phyloP scores from a whole-genome alignment of 768 basidiomycete species.

The Saitozyma podzolica region DNA sequence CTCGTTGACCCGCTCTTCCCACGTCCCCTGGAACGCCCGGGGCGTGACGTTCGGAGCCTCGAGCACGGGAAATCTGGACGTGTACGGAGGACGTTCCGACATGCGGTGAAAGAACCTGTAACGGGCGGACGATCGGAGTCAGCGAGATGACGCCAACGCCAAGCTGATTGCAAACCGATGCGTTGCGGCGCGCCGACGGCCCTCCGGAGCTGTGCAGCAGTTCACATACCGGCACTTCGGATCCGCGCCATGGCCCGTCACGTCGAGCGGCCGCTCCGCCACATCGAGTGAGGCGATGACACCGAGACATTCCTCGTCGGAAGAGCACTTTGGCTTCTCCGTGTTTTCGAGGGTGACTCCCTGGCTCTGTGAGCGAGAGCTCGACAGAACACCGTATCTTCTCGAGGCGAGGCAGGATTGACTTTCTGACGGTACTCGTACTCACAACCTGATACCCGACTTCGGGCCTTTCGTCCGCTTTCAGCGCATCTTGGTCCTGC shows the following conservation, averaged over 20 bases:
- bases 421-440: slow-evolving; percentile 1
- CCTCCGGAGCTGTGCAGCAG: slow-evolving; percentile 8
- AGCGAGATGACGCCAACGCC: too few species aligned
- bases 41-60: slow-evolving; percentile 84
- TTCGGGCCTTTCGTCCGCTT: slow-evolving; percentile 79
- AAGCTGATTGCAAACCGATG: too few species aligned
- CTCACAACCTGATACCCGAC: slow-evolving; percentile 70
- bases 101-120: slow-evolving; percentile 54
- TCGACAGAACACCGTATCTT: not conserved
- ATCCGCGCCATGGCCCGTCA: slow-evolving; percentile 64
- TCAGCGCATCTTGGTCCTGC: slow-evolving; percentile 64
- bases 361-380: slow-evolving; percentile 33
- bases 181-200: not conserved
- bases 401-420: not conserved
- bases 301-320: slow-evolving; percentile 72
- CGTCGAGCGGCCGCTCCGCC: slow-evolving; percentile 77
- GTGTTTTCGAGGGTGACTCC: slow-evolving; percentile 96
- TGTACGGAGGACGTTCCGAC: slow-evolving; percentile 63
- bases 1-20: slow-evolving; percentile 73
- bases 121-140: too few species aligned
- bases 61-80: slow-evolving; percentile 72
- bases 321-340: slow-evolving; percentile 65
- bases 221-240: slow-evolving; percentile 77
- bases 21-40: slow-evolving; percentile 62
- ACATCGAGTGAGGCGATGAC: slow-evolving; percentile 77